Evolutionary conservation across 192 early-diverging fungal species (phyloP).

Genomic region (Mortierella hygrophila): DNA sequence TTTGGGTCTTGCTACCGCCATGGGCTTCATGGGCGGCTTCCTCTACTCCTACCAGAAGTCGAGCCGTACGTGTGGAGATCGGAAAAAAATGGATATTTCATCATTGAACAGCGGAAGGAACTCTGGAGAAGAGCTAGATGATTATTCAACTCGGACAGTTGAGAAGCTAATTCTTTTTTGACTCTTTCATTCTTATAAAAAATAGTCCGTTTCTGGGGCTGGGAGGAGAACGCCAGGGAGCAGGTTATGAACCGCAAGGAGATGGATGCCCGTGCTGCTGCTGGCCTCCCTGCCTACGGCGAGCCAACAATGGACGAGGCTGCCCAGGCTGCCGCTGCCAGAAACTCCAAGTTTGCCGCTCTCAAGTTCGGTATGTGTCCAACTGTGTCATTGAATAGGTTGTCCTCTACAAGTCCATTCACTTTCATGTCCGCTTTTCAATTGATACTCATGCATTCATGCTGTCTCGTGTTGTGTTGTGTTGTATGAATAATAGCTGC

Average conservation of each 20-base stretch:
- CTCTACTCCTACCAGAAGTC: constrained; percentile 79
- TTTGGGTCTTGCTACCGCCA: constrained; percentile 63
- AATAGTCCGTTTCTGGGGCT: constrained; percentile 93
- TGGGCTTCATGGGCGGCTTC: constrained; percentile 80
- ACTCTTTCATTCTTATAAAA: background rate
- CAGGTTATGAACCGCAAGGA: constrained; percentile 75
- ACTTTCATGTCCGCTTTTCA: background rate
- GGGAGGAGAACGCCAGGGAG: constrained; percentile 89
- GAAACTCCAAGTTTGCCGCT: constrained; percentile 76
- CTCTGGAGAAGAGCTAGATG: background rate
- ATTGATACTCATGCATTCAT: background rate
- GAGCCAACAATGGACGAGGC: constrained; percentile 65
- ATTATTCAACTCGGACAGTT: background rate
- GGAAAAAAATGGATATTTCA: background rate
- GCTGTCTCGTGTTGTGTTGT: background rate
- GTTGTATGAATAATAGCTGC: constrained; percentile 57
- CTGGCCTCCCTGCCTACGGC: constrained; percentile 80
- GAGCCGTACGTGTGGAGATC: constrained; percentile 69
- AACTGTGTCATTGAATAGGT: background rate
- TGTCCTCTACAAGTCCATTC: background rate
- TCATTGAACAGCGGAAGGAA: background rate
- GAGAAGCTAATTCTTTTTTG: constrained; percentile 9
- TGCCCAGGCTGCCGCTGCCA: constrained; percentile 70
- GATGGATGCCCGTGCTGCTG: constrained; percentile 69
- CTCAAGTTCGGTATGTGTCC: constrained; percentile 69